Evolutionary conservation across 495 filamentous ascomycete genomes (phyloP).

Genomic region (Aspergillus asperescens): DNA sequence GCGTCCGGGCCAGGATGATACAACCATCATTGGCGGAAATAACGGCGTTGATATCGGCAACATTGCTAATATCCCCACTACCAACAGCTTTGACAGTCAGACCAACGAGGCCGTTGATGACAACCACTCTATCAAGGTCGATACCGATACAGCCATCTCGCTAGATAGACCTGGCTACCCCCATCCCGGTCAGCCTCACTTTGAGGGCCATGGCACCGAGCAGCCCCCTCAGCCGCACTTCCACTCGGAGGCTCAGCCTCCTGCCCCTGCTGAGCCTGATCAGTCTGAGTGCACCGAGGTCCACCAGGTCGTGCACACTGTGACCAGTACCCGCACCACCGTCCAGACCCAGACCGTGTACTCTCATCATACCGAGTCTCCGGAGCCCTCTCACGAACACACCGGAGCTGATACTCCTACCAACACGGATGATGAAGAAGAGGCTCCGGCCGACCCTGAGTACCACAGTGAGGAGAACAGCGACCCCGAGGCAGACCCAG

Average conservation of each 20-base stretch:
- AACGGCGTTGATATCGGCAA: constrained; percentile 6
- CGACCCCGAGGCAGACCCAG: too few relatives aligned
- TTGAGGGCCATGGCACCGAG: neutral
- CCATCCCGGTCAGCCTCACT: neutral
- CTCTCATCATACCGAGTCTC: neutral
- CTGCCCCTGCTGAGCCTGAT: neutral
- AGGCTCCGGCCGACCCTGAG: too few relatives aligned
- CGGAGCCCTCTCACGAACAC: neutral
- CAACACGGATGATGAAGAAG: neutral
- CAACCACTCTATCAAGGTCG: constrained; percentile 7
- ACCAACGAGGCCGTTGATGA: neutral
- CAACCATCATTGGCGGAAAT: constrained; percentile 1
- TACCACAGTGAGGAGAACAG: neutral
- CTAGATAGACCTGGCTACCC: too few relatives aligned
- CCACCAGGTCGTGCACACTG: constrained; percentile 28
- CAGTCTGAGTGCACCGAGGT: constrained; percentile 11
- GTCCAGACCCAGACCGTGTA: constrained; percentile 1
- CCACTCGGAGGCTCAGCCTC: neutral
- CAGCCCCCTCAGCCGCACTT: neutral
- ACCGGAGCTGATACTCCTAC: neutral
- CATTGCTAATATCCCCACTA: neutral
- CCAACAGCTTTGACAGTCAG: neutral
- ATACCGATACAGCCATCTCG: neutral
- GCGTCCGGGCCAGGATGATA: neutral
- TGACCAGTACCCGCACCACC: constrained; percentile 26